Percentiles rank a stretch among this genome's conserved stretches.
Conservation (phyloP, 2,329 filamentous ascomycete genomes). For the Arthrobotrys conoides region DNA sequence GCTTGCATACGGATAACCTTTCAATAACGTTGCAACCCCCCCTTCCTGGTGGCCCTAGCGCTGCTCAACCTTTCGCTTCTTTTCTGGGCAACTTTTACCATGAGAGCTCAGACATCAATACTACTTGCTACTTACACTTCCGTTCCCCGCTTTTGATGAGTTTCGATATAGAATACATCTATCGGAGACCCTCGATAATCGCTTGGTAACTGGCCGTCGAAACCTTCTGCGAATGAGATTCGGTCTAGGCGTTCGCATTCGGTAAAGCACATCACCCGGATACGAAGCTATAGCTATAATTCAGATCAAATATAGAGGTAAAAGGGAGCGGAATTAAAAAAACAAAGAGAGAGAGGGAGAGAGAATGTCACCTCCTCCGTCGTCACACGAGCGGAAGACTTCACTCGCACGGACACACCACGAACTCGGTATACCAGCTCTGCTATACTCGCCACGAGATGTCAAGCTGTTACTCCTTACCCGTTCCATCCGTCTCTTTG, state of each 20-base stretch:
- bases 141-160: conserved; percentile 9
- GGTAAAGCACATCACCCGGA: conserved; percentile 25
- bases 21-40: neutral
- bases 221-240: conserved; percentile 24
- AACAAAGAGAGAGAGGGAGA: neutral
- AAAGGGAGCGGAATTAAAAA: neutral
- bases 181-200: conserved; percentile 20
- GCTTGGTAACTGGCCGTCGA: conserved; percentile 15
- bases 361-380: conserved; percentile 10
- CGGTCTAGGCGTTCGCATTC: conserved; percentile 18
- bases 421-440: conserved; percentile 66
- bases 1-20: conserved; percentile 4
- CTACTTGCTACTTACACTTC: neutral
- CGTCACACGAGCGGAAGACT: conserved; percentile 15
- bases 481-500: conserved; percentile 75
- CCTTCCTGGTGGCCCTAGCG: conserved; percentile 9
- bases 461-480: conserved; percentile 74
- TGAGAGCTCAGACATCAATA: conserved; percentile 2
- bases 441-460: conserved; percentile 69
- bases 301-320: too few species aligned
- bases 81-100: conserved; percentile 35
- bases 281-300: conserved; percentile 26
- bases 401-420: conserved; percentile 35
- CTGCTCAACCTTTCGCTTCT: conserved; percentile 24
- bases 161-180: conserved; percentile 26